These are phyloP conservation scores for Entomortierella lignicola DNA, from an alignment of 192 early-diverging fungal species.

Conservation along the genomic window DNA sequence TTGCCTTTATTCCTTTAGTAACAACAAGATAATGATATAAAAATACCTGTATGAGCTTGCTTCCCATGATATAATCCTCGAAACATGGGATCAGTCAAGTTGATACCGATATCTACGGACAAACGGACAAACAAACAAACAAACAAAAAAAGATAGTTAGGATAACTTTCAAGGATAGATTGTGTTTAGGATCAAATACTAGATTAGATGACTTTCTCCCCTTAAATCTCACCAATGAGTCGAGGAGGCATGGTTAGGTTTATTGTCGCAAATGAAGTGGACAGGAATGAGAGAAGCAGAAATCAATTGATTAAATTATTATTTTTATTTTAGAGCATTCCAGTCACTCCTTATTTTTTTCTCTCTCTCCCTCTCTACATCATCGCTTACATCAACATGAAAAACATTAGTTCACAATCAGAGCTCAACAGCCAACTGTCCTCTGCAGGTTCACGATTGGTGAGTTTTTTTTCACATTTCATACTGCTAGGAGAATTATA, in stretches of 20 bases:
- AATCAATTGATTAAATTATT: too few species aligned
- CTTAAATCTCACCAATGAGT: conserved; percentile 27
- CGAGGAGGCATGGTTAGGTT: conserved; percentile 23
- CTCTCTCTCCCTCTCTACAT: neutral
- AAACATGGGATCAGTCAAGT: conserved; percentile 91
- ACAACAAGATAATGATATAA: neutral
- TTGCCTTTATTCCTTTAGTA: neutral
- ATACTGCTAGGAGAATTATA: too few species aligned
- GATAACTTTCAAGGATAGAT: too few species aligned
- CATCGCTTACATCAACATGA: conserved; percentile 9
- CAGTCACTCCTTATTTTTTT: conserved; percentile 1
- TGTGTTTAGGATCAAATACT: too few species aligned
- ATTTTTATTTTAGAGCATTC: too few species aligned
- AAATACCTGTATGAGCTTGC: conserved; percentile 71
- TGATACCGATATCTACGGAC: conserved; percentile 90
- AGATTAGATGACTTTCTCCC: too few species aligned
- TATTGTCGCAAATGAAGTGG: too few species aligned
- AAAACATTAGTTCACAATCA: conserved; percentile 34
- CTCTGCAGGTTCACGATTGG: conserved; percentile 38
- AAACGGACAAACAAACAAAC: neutral
- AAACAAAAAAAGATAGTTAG: too few species aligned
- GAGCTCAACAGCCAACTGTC: conserved; percentile 30
- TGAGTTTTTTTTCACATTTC: neutral
- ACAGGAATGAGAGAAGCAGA: too few species aligned
- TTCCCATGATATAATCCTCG: conserved; percentile 85